These are phyloP conservation scores for Fusarium mangiferae DNA, from an alignment of 2,329 filamentous ascomycete species.

Conservation along the genomic window DNA sequence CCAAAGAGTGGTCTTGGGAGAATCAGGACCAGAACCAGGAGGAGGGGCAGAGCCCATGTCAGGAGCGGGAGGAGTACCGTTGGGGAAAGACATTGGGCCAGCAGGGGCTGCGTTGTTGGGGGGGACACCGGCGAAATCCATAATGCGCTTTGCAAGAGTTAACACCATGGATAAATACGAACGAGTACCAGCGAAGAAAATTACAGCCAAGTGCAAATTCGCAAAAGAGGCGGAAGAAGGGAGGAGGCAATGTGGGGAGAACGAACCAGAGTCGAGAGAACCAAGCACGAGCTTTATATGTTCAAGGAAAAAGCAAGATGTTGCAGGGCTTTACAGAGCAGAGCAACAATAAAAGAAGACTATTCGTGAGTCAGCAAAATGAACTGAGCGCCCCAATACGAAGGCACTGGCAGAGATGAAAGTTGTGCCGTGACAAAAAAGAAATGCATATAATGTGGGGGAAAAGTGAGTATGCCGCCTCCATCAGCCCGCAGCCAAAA, in stretches of 20 bases:
- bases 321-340: conserved; percentile 37
- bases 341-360: conserved; percentile 34
- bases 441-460: not conserved
- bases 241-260: not conserved
- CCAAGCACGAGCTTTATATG: conserved; percentile 31
- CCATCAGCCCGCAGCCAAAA: not conserved
- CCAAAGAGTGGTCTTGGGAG: conserved; percentile 69
- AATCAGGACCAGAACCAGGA: conserved; percentile 53
- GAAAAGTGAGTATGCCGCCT: not conserved
- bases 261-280: conserved; percentile 30
- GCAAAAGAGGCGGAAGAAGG: not conserved
- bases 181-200: not conserved
- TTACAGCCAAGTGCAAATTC: not conserved
- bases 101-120: conserved; percentile 47
- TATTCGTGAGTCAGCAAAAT: conserved; percentile 17
- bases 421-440: not conserved
- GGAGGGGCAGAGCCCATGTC: conserved; percentile 52
- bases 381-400: not conserved
- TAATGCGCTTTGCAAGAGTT: conserved; percentile 39
- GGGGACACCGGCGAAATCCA: conserved; percentile 47
- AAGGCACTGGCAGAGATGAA: not conserved
- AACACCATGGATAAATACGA: not conserved
- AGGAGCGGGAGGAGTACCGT: conserved; percentile 53
- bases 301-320: conserved; percentile 35
- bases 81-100: conserved; percentile 51